These are phyloP conservation scores for Puccinia triticina DNA, from an alignment of 1,284 basidiomycete species.

Conservation along the genomic window DNA sequence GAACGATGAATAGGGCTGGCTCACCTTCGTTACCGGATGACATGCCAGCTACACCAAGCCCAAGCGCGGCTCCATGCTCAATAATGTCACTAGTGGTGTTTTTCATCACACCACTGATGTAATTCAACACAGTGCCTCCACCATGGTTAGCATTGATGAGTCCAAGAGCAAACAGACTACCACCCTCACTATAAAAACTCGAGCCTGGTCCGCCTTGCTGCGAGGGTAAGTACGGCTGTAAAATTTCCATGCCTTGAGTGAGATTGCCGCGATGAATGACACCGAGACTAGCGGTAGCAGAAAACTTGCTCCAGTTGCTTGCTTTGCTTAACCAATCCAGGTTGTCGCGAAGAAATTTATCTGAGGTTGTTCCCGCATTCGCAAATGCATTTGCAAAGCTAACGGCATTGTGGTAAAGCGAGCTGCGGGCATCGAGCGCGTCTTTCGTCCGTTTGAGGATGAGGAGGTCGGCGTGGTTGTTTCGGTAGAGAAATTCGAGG, in stretches of 20 bases:
- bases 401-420: conserved; percentile 92
- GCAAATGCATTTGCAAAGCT: conserved; percentile 95
- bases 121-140: conserved; percentile 72
- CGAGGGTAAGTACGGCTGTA: conserved; percentile 85
- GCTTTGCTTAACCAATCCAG: conserved; percentile 91
- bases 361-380: conserved; percentile 91
- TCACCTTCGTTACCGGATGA: conserved; percentile 75
- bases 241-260: conserved; percentile 84
- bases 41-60: conserved; percentile 88
- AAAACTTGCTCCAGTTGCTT: conserved; percentile 96
- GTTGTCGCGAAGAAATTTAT: conserved; percentile 87
- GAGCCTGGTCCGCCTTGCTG: conserved; percentile 69
- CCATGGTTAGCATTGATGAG: conserved; percentile 76
- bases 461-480: conserved; percentile 86
- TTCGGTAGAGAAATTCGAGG: conserved; percentile 88
- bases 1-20: conserved; percentile 51
- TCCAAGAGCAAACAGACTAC: conserved; percentile 88
- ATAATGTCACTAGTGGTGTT: conserved; percentile 73
- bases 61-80: conserved; percentile 91
- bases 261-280: conserved; percentile 96
- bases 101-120: conserved; percentile 73
- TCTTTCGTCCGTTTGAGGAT: conserved; percentile 94
- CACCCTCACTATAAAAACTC: conserved; percentile 79
- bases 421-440: conserved; percentile 85
- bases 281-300: conserved; percentile 88